Conservation (phyloP, 305 asterid species). For the Fraxinus sp. region DNA sequence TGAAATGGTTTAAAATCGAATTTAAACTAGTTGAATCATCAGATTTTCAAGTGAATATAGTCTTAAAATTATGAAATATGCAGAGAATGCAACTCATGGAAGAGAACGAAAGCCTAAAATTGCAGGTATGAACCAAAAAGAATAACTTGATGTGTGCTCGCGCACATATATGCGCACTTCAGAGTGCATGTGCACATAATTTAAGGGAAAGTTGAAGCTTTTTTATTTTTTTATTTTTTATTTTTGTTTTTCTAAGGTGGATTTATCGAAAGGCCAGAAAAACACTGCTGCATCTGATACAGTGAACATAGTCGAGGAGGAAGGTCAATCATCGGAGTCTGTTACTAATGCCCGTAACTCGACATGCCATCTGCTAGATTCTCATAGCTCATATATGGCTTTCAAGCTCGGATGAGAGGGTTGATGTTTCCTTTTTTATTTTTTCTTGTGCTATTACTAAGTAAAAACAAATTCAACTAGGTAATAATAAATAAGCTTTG, state of each 20-base stretch:
- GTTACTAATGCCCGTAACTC: slow-evolving; percentile 16
- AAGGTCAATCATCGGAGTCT: slow-evolving; percentile 74
- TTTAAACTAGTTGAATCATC: neutral
- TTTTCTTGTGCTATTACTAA: too few relatives aligned
- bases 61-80: slow-evolving; percentile 10
- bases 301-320: slow-evolving; percentile 41
- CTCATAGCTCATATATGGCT: slow-evolving; percentile 59
- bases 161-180: neutral
- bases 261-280: slow-evolving; percentile 28
- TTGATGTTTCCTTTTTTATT: too few relatives aligned
- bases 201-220: neutral
- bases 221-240: neutral
- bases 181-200: neutral
- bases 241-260: slow-evolving; percentile 37
- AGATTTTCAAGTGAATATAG: neutral
- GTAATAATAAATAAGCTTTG: too few relatives aligned
- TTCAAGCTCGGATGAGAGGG: slow-evolving; percentile 63
- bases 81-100: slow-evolving; percentile 71
- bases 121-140: slow-evolving; percentile 39
- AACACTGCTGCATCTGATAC: slow-evolving; percentile 32
- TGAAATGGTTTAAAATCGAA: neutral
- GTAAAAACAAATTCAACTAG: too few relatives aligned
- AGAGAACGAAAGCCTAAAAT: slow-evolving; percentile 56
- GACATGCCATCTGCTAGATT: slow-evolving; percentile 55
- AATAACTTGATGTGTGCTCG: neutral